Base-by-base conservation (phyloP, 73 alveolate species). In the Paraurostyla sp. region DNA sequence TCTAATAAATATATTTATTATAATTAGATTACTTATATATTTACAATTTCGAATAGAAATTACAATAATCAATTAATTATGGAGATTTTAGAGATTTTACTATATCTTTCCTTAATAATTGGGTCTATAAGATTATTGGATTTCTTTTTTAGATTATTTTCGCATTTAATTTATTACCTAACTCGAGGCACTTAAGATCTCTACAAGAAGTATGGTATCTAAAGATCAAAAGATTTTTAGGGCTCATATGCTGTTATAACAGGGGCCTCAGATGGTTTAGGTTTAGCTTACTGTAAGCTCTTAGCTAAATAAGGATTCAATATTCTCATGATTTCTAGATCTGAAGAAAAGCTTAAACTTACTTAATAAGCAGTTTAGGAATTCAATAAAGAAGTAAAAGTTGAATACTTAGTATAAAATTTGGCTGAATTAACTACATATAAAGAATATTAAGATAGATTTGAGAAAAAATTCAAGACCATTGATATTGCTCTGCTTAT, bases 181-280 rank as follows among this genome's bases (percentile, higher is more conserved):
- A 75, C 51, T 18, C 57, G 71, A 45, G 16, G 46, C 16, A 1
- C 87, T 15, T 30, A 57, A 51, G 54, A 75, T 33, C 25, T 75
- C 29, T 75, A 51, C 23, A 25, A 7, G 9, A 48, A 29, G 18
- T 49, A 75, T 75, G 75, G 87, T 3, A 3, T 45, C n/a, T 56
- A 35, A 30, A 45, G 4, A 32, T 6, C 75, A 29, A 25, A 9
- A 51, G 7, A 18, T 46, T 33, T 7, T 60, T 3, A 38, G 43
- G 56, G 84, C n/a, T 15, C 84, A 16, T 96, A 29, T 68, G 97
- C 88, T 40, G 90, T 96, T 33, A 85, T 96, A 15, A 96, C 99
- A 15, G 98, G 98, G 46, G 98, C 96, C 29, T 80, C 95, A 48
- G 89, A 86, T 58, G 98, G 96, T 11, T 92, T 94, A 29, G 98